Conservation (phyloP, 805 yeast genomes). For the Candida namnaoensis region DNA sequence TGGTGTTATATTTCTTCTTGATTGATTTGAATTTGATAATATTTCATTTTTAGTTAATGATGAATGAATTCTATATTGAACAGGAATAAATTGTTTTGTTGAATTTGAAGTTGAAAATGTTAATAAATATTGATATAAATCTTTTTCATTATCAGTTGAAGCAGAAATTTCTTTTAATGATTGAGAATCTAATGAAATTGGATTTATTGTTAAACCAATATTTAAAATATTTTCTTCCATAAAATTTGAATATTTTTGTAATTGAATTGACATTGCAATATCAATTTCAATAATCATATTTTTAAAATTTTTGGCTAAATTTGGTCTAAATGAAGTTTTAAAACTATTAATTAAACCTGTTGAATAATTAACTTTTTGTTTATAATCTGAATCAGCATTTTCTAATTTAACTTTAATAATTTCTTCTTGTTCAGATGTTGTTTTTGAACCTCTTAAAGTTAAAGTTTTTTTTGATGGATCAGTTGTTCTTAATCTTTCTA, state of each 20-base stretch:
- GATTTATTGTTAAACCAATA: conserved; percentile 75
- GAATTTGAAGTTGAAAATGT: conserved; percentile 29
- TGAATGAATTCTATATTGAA: conserved; percentile 66
- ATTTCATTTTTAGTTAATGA: conserved; percentile 33
- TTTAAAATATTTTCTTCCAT: conserved; percentile 78
- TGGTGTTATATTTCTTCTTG: conserved; percentile 13
- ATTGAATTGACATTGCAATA: conserved; percentile 79
- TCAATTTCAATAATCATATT: conserved; percentile 81
- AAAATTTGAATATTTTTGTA: conserved; percentile 84
- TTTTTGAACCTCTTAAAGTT: conserved; percentile 69
- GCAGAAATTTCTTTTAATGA: conserved; percentile 75
- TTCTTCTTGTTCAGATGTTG: conserved; percentile 82
- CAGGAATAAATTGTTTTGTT: conserved; percentile 46
- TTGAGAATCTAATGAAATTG: conserved; percentile 45
- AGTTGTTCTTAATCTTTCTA: conserved; percentile 69
- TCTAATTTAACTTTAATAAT: conserved; percentile 76
- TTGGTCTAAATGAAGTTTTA: conserved; percentile 69
- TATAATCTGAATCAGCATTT: conserved; percentile 80
- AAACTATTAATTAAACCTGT: conserved; percentile 69
- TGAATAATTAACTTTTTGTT: conserved; percentile 64
- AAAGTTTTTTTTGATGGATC: conserved; percentile 84
- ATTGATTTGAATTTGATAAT: conserved; percentile 19
- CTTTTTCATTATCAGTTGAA: conserved; percentile 75
- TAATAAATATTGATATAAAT: conserved; percentile 61
- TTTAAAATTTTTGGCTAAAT: conserved; percentile 58